Percentiles rank a stretch among this genome's conserved stretches.
Conservation (phyloP, 805 yeast genomes). For the Nakazawaea wyomingensis region DNA sequence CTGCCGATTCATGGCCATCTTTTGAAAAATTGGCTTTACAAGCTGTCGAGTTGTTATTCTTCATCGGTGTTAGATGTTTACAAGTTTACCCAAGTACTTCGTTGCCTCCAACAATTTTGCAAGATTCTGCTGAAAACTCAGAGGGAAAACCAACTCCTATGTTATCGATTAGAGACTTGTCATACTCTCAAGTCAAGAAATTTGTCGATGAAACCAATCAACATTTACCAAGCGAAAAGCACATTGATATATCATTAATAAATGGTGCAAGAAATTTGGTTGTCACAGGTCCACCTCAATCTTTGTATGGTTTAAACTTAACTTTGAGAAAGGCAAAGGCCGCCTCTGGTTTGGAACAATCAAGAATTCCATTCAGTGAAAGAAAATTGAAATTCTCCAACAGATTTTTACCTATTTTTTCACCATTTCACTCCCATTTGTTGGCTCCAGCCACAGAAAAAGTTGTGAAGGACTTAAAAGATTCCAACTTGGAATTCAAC, state of each 20-base stretch:
- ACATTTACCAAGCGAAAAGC: constrained; percentile 89
- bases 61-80: constrained; percentile 89
- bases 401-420: constrained; percentile 89
- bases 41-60: constrained; percentile 82
- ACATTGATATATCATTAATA: constrained; percentile 81
- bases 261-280: constrained; percentile 97
- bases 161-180: constrained; percentile 89
- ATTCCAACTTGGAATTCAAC: constrained; percentile 52
- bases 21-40: constrained; percentile 68
- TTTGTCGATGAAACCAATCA: constrained; percentile 84
- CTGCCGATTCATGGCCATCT: constrained; percentile 78
- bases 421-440: constrained; percentile 95
- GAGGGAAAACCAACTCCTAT: constrained; percentile 98
- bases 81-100: constrained; percentile 90
- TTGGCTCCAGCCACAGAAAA: constrained; percentile 65
- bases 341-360: constrained; percentile 89
- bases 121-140: constrained; percentile 87
- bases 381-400: constrained; percentile 91
- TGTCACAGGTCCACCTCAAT: constrained; percentile 97
- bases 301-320: constrained; percentile 90
- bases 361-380: constrained; percentile 89
- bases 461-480: constrained; percentile 61
- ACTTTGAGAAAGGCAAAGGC: constrained; percentile 93
- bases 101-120: constrained; percentile 86
- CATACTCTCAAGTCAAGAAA: constrained; percentile 70